A percentile compares a stretch with the other conserved stretches of the same genome.
These are phyloP conservation scores for Vitis cinerea DNA, from an alignment of 164 flowering plant species.

Conservation along the genomic window DNA sequence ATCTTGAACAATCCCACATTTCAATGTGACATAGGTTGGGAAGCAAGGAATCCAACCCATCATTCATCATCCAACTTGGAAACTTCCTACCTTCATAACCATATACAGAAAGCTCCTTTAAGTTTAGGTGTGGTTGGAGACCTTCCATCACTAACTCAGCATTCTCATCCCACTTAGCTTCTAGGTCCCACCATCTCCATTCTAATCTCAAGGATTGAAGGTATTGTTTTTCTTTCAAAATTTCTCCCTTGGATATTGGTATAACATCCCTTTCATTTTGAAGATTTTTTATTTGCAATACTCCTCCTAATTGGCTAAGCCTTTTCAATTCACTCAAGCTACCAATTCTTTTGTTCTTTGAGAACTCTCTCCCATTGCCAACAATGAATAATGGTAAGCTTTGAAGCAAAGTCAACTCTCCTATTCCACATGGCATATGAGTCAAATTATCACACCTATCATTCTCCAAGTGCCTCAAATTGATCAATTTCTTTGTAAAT, in stretches of 20 bases:
- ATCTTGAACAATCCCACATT: not conserved
- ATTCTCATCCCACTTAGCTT: not conserved
- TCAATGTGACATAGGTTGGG: not conserved
- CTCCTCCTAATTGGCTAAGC: not conserved
- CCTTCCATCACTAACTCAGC: not conserved
- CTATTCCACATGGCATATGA: not conserved
- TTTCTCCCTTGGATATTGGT: not conserved
- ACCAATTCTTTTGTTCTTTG: not conserved
- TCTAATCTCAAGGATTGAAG: not conserved
- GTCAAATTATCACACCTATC: too few species aligned
- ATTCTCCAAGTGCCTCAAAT: too few species aligned
- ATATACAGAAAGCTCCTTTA: not conserved
- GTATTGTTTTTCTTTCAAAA: not conserved
- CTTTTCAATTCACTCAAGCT: not conserved
- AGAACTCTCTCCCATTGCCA: not conserved
- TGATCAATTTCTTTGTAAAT: too few species aligned
- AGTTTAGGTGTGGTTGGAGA: not conserved
- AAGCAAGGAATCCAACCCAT: not conserved
- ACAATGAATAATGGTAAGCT: too few species aligned
- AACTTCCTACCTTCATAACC: not conserved
- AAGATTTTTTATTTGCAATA: not conserved
- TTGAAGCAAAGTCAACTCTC: not conserved
- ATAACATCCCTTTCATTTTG: not conserved
- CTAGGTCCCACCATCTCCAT: not conserved
- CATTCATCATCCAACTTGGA: constrained; percentile 1